Evolutionary conservation across 805 yeast genomes (phyloP), one percentile per base, ranked within the genome.

Genomic region (Suhomyces tanzawaensis): DNA sequence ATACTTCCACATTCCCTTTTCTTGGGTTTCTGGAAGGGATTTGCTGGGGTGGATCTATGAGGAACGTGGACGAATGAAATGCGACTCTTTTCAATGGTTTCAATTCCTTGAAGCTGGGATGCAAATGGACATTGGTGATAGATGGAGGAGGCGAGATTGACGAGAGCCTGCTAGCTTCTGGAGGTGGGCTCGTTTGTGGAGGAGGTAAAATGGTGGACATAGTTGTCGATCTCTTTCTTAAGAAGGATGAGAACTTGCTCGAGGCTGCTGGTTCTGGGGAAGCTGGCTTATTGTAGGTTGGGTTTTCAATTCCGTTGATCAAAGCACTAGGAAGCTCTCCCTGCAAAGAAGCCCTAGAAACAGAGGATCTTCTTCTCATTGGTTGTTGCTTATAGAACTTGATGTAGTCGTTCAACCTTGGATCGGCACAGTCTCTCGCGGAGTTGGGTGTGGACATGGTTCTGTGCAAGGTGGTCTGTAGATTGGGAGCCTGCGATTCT

Each of bases 21-120:
- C 82, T 71, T 5, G 97, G 96, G 42, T 72, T 74, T 53, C 95
- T 67, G 1, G 95, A 84, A 2, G 97, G 97, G 44, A 90, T 85
- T 56, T 89, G 96, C 54, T 90, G 97, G 1, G 96, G 95, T 2
- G 97, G 97, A 38, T 69, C 72, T 14, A 69, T 66, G 27, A 65
- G 53, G 39, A 69, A 69, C 1, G 72, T 67, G 27, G 62, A 57
- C 24, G 66, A 58, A 44, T 68, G 72, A 39, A 69, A 69, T 3
- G 71, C 71, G 8, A 69, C 74, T 29, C 71, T 48, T 49, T 65
- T 67, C 32, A 69, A 47, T 3, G 71, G 70, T 37, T 58, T 65
- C 36, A 63, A 43, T 25, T 52, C 53, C 28, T 53, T 47, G 34
- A 62, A 62, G 30, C 61, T 57, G 0, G 68, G 62, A 25, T 44